Conservation (phyloP, 192 early-diverging fungal species). For the Phycomyces blakesleeanus region DNA sequence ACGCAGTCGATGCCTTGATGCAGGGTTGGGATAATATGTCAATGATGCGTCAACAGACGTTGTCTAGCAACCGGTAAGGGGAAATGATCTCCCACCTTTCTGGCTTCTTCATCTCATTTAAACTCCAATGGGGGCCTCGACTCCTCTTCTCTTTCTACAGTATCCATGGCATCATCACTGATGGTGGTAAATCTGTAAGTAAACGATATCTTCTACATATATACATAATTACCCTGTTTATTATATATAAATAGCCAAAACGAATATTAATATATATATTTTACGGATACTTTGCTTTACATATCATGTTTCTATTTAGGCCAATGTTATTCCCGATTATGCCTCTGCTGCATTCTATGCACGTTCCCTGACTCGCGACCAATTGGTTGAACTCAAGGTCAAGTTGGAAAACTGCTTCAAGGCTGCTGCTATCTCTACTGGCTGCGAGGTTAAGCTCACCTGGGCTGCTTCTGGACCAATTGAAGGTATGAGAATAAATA, state of each 20-base stretch:
- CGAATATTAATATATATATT: no score
- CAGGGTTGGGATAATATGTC: conserved; percentile 46
- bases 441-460: conserved; percentile 43
- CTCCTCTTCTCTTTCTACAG: conserved; percentile 21
- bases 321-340: conserved; percentile 59
- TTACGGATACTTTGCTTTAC: not conserved
- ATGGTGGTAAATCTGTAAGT: conserved; percentile 42
- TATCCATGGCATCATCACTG: conserved; percentile 62
- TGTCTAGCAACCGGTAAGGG: conserved; percentile 38
- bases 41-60: conserved; percentile 55
- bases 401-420: conserved; percentile 47
- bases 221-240: no score
- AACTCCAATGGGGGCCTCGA: not conserved
- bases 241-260: no score
- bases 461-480: conserved; percentile 35
- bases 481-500: no score
- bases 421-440: conserved; percentile 55
- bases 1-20: conserved; percentile 62
- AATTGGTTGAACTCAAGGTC: conserved; percentile 39
- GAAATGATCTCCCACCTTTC: not conserved
- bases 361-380: conserved; percentile 43
- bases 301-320: conserved; percentile 15
- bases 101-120: not conserved
- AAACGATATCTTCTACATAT: no score
- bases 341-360: conserved; percentile 43